A percentile compares a stretch with the other conserved stretches of the same genome.
Evolutionary conservation across 768 basidiomycete species (phyloP).

Genomic region (Phylloporus sp.): DNA sequence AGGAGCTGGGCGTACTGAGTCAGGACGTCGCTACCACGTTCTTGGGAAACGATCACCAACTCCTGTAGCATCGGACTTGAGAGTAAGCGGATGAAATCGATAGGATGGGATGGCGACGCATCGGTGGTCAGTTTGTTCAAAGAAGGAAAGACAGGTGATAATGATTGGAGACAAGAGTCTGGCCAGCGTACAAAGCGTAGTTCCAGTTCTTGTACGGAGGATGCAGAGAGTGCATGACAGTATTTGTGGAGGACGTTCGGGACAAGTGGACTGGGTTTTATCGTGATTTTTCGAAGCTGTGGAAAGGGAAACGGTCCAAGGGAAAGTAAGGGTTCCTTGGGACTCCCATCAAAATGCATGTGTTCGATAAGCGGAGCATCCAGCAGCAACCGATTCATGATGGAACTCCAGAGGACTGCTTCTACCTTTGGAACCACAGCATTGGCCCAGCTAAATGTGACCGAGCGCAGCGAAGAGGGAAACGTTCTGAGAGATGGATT

Average conservation of each 20-base stretch:
- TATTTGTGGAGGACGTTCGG: conserved; percentile 27
- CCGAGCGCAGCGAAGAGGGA: conserved; percentile 20
- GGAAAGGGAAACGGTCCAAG: conserved; percentile 17
- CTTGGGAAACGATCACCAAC: conserved; percentile 17
- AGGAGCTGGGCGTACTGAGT: conserved; percentile 17
- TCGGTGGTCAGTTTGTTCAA: conserved; percentile 20
- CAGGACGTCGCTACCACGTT: conserved; percentile 7
- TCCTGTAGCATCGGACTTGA: conserved; percentile 18
- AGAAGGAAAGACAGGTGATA: conserved; percentile 20
- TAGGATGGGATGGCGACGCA: conserved; percentile 16
- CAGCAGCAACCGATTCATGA: conserved; percentile 16
- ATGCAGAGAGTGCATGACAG: conserved; percentile 18
- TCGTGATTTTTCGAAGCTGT: conserved; percentile 17
- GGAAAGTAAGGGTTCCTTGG: conserved; percentile 14
- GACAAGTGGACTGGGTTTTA: conserved; percentile 19
- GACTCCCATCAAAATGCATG: conserved; percentile 23
- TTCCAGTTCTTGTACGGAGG: conserved; percentile 18
- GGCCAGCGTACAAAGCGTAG: conserved; percentile 24
- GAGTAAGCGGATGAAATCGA: conserved; percentile 20
- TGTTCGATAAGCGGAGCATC: conserved; percentile 21
- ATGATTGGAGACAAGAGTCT: conserved; percentile 14
- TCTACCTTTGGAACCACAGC: conserved; percentile 10
- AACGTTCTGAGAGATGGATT: conserved; percentile 15
- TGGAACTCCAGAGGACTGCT: conserved; percentile 17
- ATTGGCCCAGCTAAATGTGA: conserved; percentile 22